phyloP scores from a whole-genome alignment of 495 filamentous ascomycete genomes.

The Talaromyces adpressus region DNA sequence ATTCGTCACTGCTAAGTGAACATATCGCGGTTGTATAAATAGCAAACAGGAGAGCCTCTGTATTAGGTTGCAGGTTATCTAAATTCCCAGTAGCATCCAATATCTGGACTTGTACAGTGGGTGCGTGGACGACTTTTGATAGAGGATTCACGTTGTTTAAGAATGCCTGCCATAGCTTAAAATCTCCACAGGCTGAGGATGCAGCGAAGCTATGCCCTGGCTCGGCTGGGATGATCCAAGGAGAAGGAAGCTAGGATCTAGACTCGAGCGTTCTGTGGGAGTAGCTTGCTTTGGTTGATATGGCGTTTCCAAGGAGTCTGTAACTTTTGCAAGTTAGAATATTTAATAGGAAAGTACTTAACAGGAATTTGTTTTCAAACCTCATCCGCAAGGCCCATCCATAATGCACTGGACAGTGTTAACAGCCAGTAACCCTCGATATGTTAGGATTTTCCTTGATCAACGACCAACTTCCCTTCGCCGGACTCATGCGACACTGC shows the following conservation, averaged over 20 bases:
- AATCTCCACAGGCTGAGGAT: slow-evolving; percentile 39
- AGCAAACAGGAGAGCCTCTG: slow-evolving; percentile 40
- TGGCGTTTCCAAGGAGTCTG: too few species aligned
- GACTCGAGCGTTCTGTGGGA: not conserved
- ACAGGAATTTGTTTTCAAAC: too few species aligned
- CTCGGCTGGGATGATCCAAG: not conserved
- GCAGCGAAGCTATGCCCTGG: too few species aligned
- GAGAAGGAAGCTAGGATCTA: not conserved
- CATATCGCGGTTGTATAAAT: slow-evolving; percentile 40
- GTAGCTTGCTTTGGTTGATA: too few species aligned
- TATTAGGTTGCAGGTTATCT: slow-evolving; percentile 21
- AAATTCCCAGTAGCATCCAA: slow-evolving; percentile 29
- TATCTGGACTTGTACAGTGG: slow-evolving; percentile 42
- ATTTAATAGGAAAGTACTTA: too few species aligned
- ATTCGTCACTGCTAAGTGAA: slow-evolving; percentile 30
- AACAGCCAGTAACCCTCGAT: too few species aligned
- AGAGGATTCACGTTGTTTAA: slow-evolving; percentile 62
- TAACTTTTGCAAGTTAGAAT: too few species aligned
- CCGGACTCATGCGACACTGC: too few species aligned
- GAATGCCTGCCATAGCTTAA: slow-evolving; percentile 64
- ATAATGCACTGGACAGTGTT: too few species aligned
- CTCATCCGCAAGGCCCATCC: too few species aligned
- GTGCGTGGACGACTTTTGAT: slow-evolving; percentile 61
- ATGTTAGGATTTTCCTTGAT: too few species aligned
- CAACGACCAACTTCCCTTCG: too few species aligned